phyloP scores from a whole-genome alignment of 1,284 basidiomycete species.

The Heterobasidion parviporum region DNA sequence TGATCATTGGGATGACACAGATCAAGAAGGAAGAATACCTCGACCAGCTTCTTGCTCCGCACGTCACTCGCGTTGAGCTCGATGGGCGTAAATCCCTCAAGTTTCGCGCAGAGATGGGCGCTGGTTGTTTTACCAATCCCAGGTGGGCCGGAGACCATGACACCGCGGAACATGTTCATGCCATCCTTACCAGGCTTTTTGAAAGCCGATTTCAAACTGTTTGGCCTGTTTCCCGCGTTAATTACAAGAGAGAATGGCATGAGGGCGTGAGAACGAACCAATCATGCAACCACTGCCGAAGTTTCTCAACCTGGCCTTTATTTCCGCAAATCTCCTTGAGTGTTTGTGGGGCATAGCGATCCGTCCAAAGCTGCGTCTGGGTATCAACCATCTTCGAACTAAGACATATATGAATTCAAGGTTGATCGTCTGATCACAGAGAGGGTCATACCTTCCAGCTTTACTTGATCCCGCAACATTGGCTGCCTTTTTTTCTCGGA shows the following conservation, averaged over 20 bases:
- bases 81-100: conserved; percentile 86
- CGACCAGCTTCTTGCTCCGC: conserved; percentile 93
- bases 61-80: conserved; percentile 96
- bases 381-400: conserved; percentile 30
- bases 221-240: conserved; percentile 42
- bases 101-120: conserved; percentile 86
- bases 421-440: background rate
- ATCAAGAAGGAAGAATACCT: conserved; percentile 37
- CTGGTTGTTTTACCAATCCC: conserved; percentile 98
- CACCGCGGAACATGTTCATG: conserved; percentile 81
- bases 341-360: conserved; percentile 84
- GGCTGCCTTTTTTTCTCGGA: conserved; percentile 45
- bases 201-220: conserved; percentile 67
- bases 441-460: conserved; percentile 14
- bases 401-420: background rate
- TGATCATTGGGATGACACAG: background rate
- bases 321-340: conserved; percentile 95
- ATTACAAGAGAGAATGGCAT: background rate
- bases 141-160: conserved; percentile 89
- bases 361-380: conserved; percentile 84
- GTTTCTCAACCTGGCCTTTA: conserved; percentile 84
- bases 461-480: conserved; percentile 16
- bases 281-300: conserved; percentile 72
- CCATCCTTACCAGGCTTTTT: conserved; percentile 93
- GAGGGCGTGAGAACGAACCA: conserved; percentile 54